Evolutionary conservation across 352 stramenopile species (phyloP), one percentile per base, ranked within the genome.

Genomic region (Globisporangium takayamanum): DNA sequence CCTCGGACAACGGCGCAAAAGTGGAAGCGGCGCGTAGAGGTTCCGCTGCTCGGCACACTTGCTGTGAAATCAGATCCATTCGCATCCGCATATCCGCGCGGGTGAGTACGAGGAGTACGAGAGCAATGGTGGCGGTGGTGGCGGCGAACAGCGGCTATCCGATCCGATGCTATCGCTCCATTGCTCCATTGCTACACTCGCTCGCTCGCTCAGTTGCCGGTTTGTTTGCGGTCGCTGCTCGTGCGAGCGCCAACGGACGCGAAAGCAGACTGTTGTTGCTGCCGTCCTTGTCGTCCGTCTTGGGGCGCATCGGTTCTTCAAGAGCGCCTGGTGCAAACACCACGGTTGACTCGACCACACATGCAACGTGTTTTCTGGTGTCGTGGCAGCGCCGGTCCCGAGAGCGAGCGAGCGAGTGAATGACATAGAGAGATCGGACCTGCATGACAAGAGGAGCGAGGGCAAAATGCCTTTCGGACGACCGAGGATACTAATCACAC

Each of bases 231-330:
- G 30, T 8, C 30, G 30, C 30, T 36, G 30, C 30, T 36, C 30
- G 30, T 8, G 30, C 30, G 5, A 5, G 30, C 8, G 30, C 30
- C 5, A 36, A 8, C 30, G 30, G 30, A 36, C 30, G 30, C 30
- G 30, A 36, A 36, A 36, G 30, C 30, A 36, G 30, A 36, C 30
- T 36, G 30, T 8, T 36, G 5, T 36, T 5, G 30, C 11, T 16
- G 39, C 18, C 16, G 39, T n/a, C 39, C 3, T 36, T 16, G 39
- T 45, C 16, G 16, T 45, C 39, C 18, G 44, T 49, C 15, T 49
- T n/a, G 44, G 26, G 15, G 16, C n/a, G 44, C n/a, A 49, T 49
- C 44, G 44, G 44, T 49, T 22, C 44, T 49, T 49, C 44, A 49
- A 49, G 44, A 16, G 44, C n/a, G n/a, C 16, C 44, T 49, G 11